Conservation (phyloP, 2,329 filamentous ascomycete genomes). For the Pleomassaria siparia region DNA sequence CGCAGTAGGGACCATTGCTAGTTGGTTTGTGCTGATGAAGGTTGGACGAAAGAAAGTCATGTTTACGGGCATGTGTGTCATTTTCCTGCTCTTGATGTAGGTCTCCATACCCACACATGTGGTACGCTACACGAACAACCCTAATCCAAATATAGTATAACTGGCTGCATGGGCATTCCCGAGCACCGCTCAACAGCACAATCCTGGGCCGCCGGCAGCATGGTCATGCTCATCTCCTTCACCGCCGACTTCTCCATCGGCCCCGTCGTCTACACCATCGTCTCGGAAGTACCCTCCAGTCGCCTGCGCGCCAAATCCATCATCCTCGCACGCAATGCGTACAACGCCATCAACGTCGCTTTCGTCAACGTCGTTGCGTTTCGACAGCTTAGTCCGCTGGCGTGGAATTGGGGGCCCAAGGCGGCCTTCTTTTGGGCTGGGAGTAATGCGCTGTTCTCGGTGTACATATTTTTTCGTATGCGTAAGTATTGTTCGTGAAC, state of each 20-base stretch:
- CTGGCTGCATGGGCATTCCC: too few species aligned
- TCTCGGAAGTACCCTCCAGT: conserved; percentile 66
- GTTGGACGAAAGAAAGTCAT: conserved; percentile 75
- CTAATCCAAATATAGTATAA: too few species aligned
- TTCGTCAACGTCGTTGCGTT: conserved; percentile 62
- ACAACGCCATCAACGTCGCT: conserved; percentile 65
- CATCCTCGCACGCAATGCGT: conserved; percentile 63
- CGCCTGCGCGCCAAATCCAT: conserved; percentile 66
- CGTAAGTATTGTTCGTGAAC: too few species aligned
- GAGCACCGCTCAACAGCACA: too few species aligned
- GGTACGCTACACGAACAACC: too few species aligned
- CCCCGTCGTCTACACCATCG: conserved; percentile 67
- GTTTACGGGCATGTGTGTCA: conserved; percentile 63
- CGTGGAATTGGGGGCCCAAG: conserved; percentile 43
- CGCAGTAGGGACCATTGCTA: conserved; percentile 71
- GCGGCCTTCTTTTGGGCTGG: conserved; percentile 38
- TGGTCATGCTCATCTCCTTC: conserved; percentile 76
- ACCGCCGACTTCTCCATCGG: conserved; percentile 49
- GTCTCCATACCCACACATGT: too few species aligned
- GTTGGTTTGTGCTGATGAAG: conserved; percentile 77
- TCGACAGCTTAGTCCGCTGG: conserved; percentile 49
- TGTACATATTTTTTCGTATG: conserved; percentile 52
- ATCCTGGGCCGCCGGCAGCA: conserved; percentile 58
- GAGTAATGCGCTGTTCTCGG: conserved; percentile 57
- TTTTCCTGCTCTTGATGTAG: conserved; percentile 39